A percentile compares a stretch with the other conserved stretches of the same genome.
phyloP scores from a whole-genome alignment of 2,329 filamentous ascomycete genomes.

The Arthrobotrys musiformis region DNA sequence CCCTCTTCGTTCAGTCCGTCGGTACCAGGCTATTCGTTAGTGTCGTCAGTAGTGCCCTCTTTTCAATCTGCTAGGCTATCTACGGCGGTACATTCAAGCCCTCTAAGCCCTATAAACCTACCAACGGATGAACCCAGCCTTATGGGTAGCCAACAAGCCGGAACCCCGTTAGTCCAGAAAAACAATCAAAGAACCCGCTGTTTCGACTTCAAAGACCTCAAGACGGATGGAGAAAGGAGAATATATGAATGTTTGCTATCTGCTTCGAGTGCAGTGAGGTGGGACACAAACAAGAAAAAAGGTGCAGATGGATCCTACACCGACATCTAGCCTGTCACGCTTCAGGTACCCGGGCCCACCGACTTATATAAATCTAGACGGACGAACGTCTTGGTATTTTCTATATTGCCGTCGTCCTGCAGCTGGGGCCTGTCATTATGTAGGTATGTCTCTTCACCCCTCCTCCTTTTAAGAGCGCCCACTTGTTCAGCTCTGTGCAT shows the following conservation, averaged over 20 bases:
- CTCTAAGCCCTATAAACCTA: conserved; percentile 10
- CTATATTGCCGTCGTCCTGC: conserved; percentile 12
- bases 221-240: conserved; percentile 40
- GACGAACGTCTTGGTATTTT: not conserved
- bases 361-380: conserved; percentile 7
- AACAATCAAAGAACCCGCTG: conserved; percentile 24
- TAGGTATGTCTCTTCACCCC: no score
- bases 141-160: conserved; percentile 24
- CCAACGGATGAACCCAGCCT: conserved; percentile 22
- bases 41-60: conserved; percentile 28
- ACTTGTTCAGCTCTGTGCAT: not conserved
- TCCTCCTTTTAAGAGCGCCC: conserved; percentile 12
- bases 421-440: not conserved
- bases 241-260: conserved; percentile 5
- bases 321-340: conserved; percentile 7
- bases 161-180: not conserved
- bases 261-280: no score
- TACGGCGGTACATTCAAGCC: conserved; percentile 14
- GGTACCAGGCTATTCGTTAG: conserved; percentile 9
- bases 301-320: conserved; percentile 7
- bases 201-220: conserved; percentile 10
- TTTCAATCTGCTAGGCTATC: conserved; percentile 32
- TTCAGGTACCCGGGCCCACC: conserved; percentile 18
- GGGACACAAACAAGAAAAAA: not conserved
- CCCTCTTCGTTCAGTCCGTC: not conserved